Evolutionary conservation across 73 alveolate species (phyloP).

Genomic region (Paramecium sexaurelia): DNA sequence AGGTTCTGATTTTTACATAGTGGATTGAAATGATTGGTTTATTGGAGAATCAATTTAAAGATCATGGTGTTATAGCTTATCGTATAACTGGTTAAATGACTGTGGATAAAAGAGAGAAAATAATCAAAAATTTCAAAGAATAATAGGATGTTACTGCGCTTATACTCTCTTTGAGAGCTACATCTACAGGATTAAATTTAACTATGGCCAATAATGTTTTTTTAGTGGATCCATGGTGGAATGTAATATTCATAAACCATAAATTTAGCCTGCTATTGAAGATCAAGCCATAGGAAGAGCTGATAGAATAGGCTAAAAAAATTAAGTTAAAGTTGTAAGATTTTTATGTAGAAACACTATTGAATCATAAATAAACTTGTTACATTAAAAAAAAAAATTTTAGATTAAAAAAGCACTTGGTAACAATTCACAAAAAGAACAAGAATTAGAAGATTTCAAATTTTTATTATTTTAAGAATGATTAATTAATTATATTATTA

Average conservation of each 20-base stretch:
- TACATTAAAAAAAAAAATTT: constrained; percentile 4
- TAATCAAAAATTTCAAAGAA: constrained; percentile 18
- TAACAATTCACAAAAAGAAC: neutral
- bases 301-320: constrained; percentile 60
- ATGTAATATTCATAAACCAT: neutral
- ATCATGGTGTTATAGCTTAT: neutral
- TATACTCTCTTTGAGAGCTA: constrained; percentile 55
- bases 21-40: constrained; percentile 36
- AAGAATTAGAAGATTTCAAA: neutral
- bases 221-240: constrained; percentile 70
- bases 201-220: constrained; percentile 67
- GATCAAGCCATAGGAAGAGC: constrained; percentile 69
- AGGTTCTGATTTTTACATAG: constrained; percentile 44
- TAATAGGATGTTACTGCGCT: neutral
- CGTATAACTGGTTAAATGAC: constrained; percentile 61
- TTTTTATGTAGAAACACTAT: constrained; percentile 41
- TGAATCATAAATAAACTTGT: neutral
- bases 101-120: constrained; percentile 50
- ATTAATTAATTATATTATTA: neutral
- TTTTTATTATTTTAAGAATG: neutral
- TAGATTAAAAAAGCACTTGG: neutral
- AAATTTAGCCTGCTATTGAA: constrained; percentile 46
- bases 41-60: constrained; percentile 22
- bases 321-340: constrained; percentile 48
- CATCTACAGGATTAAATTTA: constrained; percentile 58